These are phyloP conservation scores for Neurospora sp. DNA, from an alignment of 495 filamentous ascomycete genomes.

Conservation along the genomic window DNA sequence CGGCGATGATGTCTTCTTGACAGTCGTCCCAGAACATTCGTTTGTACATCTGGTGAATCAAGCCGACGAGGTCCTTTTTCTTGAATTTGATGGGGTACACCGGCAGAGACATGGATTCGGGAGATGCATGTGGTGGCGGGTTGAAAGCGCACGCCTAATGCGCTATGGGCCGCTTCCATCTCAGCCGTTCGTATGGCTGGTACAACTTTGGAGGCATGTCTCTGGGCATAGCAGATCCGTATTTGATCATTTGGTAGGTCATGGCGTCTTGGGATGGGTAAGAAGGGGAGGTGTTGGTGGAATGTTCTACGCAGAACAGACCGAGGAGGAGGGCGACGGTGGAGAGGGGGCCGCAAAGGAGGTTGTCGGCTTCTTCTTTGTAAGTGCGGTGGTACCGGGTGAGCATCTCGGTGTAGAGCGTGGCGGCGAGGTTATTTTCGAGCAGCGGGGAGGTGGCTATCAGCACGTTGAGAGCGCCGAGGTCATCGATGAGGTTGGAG, in stretches of 20 bases:
- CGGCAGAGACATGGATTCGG: neutral
- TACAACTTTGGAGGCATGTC: conserved; percentile 18
- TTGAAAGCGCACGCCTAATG: conserved; percentile 5
- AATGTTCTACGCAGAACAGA: conserved; percentile 14
- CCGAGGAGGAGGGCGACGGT: conserved; percentile 18
- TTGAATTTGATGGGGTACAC: neutral
- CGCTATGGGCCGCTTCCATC: conserved; percentile 4
- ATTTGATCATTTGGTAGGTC: neutral
- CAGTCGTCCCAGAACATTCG: conserved; percentile 1
- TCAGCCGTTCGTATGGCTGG: conserved; percentile 1
- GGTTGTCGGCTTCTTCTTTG: conserved; percentile 7
- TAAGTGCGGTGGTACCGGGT: conserved; percentile 1
- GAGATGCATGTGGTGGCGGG: neutral
- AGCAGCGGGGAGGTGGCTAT: conserved; percentile 13
- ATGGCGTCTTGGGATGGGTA: conserved; percentile 12
- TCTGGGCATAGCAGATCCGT: neutral
- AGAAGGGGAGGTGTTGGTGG: conserved; percentile 17
- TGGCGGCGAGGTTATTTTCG: conserved; percentile 11
- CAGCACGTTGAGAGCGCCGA: conserved; percentile 15
- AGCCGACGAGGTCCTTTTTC: neutral
- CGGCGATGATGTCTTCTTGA: neutral
- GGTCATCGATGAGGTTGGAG: conserved; percentile 14
- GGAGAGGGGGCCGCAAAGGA: conserved; percentile 9
- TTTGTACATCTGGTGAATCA: neutral
- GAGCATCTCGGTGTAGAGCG: conserved; percentile 15